A percentile compares a stretch with the other conserved stretches of the same genome.
These are phyloP conservation scores for Apiotrichum porosum DNA, from an alignment of 1,284 basidiomycete species.

Conservation along the genomic window DNA sequence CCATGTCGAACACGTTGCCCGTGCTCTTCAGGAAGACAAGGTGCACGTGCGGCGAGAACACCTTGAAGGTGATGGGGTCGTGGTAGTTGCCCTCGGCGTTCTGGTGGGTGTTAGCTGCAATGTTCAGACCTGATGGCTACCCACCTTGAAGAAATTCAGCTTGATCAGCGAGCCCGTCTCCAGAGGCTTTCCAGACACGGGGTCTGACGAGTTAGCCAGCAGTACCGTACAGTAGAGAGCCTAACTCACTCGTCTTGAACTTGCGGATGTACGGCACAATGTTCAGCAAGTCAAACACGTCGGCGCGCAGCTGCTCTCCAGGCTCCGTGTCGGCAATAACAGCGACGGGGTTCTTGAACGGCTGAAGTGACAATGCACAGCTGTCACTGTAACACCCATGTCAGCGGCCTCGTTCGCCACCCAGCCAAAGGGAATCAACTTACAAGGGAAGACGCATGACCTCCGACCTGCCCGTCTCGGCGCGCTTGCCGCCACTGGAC, in stretches of 20 bases:
- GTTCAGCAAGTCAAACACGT: slow-evolving; percentile 74
- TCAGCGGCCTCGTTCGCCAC: neutral
- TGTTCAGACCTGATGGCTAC: neutral
- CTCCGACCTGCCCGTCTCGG: slow-evolving; percentile 36
- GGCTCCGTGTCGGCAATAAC: slow-evolving; percentile 52
- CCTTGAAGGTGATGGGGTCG: slow-evolving; percentile 89
- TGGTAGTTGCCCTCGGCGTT: slow-evolving; percentile 69
- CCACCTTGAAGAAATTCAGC: slow-evolving; percentile 69
- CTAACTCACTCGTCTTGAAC: slow-evolving; percentile 59
- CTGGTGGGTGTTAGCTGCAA: slow-evolving; percentile 36
- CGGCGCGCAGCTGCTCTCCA: slow-evolving; percentile 42
- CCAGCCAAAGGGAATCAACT: slow-evolving; percentile 16
- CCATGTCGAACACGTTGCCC: slow-evolving; percentile 54
- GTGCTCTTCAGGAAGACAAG: slow-evolving; percentile 84
- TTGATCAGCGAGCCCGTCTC: slow-evolving; percentile 74
- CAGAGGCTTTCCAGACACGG: slow-evolving; percentile 78
- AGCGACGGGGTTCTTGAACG: slow-evolving; percentile 83
- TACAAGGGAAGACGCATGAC: slow-evolving; percentile 47
- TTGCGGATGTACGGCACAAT: slow-evolving; percentile 83
- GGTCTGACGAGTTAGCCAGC: slow-evolving; percentile 54
- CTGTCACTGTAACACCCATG: slow-evolving; percentile 56
- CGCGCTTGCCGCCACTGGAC: slow-evolving; percentile 40
- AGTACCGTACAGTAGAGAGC: too few relatives aligned
- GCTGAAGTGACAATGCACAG: slow-evolving; percentile 87
- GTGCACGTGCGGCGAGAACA: slow-evolving; percentile 84